These are phyloP conservation scores for Bombardia bombarda DNA, from an alignment of 495 filamentous ascomycete genomes.

Conservation along the genomic window DNA sequence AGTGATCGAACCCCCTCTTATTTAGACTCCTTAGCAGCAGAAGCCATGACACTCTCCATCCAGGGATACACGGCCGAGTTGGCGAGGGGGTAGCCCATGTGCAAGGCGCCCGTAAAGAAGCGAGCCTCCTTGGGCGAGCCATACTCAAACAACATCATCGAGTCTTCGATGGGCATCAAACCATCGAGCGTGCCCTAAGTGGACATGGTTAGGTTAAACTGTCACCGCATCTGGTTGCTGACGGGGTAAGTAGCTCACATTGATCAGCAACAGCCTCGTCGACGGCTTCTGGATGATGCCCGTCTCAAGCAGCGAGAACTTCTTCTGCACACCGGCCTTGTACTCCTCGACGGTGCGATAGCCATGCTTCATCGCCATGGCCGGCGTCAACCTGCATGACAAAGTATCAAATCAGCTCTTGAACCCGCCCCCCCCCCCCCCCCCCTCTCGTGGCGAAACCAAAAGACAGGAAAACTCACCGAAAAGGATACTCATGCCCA, in stretches of 20 bases:
- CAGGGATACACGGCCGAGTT: slow-evolving; percentile 46
- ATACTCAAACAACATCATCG: slow-evolving; percentile 56
- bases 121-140: slow-evolving; percentile 65
- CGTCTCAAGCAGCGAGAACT: slow-evolving; percentile 66
- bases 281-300: slow-evolving; percentile 58
- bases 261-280: slow-evolving; percentile 58
- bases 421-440: neutral
- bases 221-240: too few relatives aligned
- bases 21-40: slow-evolving; percentile 1
- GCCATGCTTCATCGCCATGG: slow-evolving; percentile 65
- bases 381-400: slow-evolving; percentile 45
- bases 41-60: slow-evolving; percentile 44
- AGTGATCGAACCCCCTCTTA: too few relatives aligned
- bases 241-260: slow-evolving; percentile 40
- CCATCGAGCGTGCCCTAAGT: slow-evolving; percentile 62
- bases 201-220: too few relatives aligned
- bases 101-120: slow-evolving; percentile 51
- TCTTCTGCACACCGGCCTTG: slow-evolving; percentile 51
- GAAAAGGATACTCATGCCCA: slow-evolving; percentile 73
- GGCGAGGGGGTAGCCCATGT: slow-evolving; percentile 59
- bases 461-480: slow-evolving; percentile 31
- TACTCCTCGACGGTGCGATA: slow-evolving; percentile 53
- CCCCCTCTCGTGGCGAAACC: neutral
- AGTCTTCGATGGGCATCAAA: slow-evolving; percentile 74
- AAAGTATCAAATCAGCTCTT: neutral